Evolutionary conservation across 139 green algal genomes (phyloP), one percentile per base, ranked within the genome.

Genomic region (Mesotaenium endlicherianum): DNA sequence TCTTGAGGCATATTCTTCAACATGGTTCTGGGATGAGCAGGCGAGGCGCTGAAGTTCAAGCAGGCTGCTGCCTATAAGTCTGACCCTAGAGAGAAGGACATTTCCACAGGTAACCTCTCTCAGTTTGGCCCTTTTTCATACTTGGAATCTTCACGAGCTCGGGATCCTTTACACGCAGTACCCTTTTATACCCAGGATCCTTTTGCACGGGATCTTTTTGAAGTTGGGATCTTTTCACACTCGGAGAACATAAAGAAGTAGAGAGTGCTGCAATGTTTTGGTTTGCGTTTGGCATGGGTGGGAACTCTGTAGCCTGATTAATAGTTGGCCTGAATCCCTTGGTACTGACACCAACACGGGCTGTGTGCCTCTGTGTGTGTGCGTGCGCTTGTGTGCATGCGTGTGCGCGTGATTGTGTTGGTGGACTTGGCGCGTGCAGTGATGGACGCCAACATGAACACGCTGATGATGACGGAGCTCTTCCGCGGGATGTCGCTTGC

Each of bases 401-500:
- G 26, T 26, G 53, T 64, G 20, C 26, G 26, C 53, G 26, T 20
- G 26, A 64, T 20, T 26, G 20, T 64, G 53, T 64, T 64, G 20
- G 53, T 80, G 71, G 11, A 11, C 16, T 64, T 20, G 53, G 20
- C 26, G 53, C 53, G 26, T 64, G 64, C 75, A 83, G 93, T 98
- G 30, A 88, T 99, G 44, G 96, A 99, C 68, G 92, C 96, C 85
- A 95, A 89, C 71, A 92, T 95, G 2, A 91, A 97, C 59, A 97
- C 95, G 34, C 88, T 99, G n/a, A 97, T 99, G 40, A 70, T 99
- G n/a, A 98, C 96, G 5, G 96, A 99, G 72, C 88, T 98, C 38
- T 86, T 92, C 42, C 91, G 96, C 5, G 96, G 95, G 45, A 94
- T 99, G 91, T 88, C 82, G 0, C 89, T 98, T 53, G 95, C 94